These are phyloP conservation scores for Trichosporon asahii DNA, from an alignment of 1,284 basidiomycete genomes.

Conservation along the genomic window DNA sequence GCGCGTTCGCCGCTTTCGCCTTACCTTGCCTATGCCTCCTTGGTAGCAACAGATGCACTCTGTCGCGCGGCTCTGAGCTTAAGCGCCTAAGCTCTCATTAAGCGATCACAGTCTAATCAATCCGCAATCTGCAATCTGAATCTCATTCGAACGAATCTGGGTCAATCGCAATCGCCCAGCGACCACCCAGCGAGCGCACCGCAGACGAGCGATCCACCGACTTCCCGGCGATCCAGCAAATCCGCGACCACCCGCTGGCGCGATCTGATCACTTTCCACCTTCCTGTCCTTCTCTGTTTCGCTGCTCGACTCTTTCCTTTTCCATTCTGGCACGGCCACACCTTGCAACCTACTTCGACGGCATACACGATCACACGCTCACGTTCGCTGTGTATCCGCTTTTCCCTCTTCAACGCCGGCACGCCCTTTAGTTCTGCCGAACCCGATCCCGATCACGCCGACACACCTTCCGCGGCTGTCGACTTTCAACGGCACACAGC, in stretches of 20 bases:
- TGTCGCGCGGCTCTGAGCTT: not conserved
- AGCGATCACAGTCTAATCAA: conserved; percentile 2
- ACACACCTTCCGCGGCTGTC: not conserved
- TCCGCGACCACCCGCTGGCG: not conserved
- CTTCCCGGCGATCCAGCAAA: not conserved
- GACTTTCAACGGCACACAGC: not conserved
- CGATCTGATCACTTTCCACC: not conserved
- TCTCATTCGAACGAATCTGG: conserved; percentile 4
- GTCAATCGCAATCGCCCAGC: not conserved
- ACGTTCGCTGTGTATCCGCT: not conserved
- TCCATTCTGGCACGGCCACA: not conserved
- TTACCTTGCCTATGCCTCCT: not conserved
- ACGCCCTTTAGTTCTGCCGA: not conserved
- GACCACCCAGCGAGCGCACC: not conserved
- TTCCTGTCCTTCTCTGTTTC: not conserved
- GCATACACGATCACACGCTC: not conserved
- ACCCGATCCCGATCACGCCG: not conserved
- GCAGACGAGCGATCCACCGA: not conserved
- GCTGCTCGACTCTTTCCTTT: not conserved
- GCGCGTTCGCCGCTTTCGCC: not conserved
- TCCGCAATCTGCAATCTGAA: conserved; percentile 8
- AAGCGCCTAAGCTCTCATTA: conserved; percentile 7
- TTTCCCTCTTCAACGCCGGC: not conserved
- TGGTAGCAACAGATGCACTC: not conserved
- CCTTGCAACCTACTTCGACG: not conserved